These are phyloP conservation scores for Musa schizocarpa DNA, from an alignment of 176 grass and related monocot genomes.

Conservation along the genomic window DNA sequence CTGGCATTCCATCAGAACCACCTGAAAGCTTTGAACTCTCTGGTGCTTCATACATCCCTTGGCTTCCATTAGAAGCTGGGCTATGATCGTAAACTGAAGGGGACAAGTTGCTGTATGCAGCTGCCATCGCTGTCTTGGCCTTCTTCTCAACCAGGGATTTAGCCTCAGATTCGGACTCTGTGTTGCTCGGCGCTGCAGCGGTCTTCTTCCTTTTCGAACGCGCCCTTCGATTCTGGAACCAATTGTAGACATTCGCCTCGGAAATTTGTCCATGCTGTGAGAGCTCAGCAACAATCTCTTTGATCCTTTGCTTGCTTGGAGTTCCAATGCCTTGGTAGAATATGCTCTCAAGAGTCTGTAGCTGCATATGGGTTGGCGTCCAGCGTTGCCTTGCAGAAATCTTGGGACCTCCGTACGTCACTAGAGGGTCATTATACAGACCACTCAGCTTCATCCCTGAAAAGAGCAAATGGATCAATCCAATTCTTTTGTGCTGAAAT, in stretches of 20 bases:
- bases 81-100: too few species aligned
- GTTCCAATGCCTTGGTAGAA: constrained; percentile 89
- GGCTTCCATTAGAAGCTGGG: too few species aligned
- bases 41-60: too few species aligned
- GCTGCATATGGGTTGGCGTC: constrained; percentile 77
- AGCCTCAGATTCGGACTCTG: constrained; percentile 63
- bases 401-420: not conserved
- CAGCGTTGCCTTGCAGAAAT: constrained; percentile 64
- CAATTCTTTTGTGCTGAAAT: too few species aligned
- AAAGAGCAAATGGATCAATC: not conserved
- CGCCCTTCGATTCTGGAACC: constrained; percentile 91
- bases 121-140: not conserved
- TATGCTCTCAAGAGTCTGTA: constrained; percentile 80
- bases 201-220: constrained; percentile 85
- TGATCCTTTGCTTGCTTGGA: constrained; percentile 90
- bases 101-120: too few species aligned
- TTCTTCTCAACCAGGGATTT: constrained; percentile 44
- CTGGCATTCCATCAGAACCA: not conserved
- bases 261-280: constrained; percentile 87
- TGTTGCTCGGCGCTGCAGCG: constrained; percentile 48
- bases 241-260: constrained; percentile 96
- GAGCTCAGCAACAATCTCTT: constrained; percentile 66
- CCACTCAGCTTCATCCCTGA: constrained; percentile 72
- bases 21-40: not conserved
- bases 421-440: constrained; percentile 9